Base-by-base conservation (phyloP, 176 grass and related monocot species). In the Olyra latifolia region DNA sequence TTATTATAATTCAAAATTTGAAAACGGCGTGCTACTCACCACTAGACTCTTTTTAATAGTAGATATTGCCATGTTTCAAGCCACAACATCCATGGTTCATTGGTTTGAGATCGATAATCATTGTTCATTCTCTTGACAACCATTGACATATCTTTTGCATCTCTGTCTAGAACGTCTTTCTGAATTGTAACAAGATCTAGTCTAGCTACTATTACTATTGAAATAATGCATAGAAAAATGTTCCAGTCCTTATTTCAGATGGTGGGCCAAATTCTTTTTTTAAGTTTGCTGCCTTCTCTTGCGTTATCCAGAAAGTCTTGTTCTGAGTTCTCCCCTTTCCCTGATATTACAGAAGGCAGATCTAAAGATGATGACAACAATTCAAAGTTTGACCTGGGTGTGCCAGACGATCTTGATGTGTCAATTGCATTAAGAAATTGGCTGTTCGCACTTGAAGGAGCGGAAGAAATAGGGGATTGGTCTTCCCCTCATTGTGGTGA, bases 371-470 rank as follows among this genome's bases (percentile, higher is more conserved):
- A 77, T 71, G 91, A 84, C 78, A 68, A 70, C 68, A 92, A 66
- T 79, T 69, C 41, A 32, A 90, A 89, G 47, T 85, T 95, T 74
- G 97, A 99, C 54, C 58, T 99, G 50, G 92, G 84, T 77, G 88
- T 95, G 84, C 97, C 97, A 80, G 97, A 99, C 77, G 93, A 95
- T 76, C 83, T 99, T 81, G 97, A 93, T 72, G 84, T 96, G 71
- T 95, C 86, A 72, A 81, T 99, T 71, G 84, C 93, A 66, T 84
- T 99, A 76, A 89, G 84, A 72, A 95, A 99, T 81, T 99, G 97
- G 97, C 75, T 99, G 46, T 99, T 99, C 4, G 97, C 97, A 75
- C 90, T 99, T 76, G 93, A 99, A 99, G 97, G 97, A 71, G 80
- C 84, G 30, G 84, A 95, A 43, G 90, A 95, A 71, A 62, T 89